Base-by-base conservation (phyloP, 2,329 filamentous ascomycete genomes). In the Achaetomium macrosporum region DNA sequence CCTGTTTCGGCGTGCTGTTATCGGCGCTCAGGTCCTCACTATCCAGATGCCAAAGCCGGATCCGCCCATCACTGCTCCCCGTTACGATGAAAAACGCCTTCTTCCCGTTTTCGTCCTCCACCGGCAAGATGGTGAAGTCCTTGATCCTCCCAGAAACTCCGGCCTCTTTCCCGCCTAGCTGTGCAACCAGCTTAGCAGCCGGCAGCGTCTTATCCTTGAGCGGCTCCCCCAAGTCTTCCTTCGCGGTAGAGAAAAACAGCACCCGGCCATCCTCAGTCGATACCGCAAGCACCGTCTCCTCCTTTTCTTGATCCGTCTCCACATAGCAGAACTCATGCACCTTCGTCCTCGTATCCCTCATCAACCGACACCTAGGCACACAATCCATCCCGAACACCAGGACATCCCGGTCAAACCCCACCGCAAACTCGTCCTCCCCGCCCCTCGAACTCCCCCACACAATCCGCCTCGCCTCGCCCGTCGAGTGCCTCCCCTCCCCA, bases 241-340 rank as follows among this genome's bases (percentile, higher is more conserved):
- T 67, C 44, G 73, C 76, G 2, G 89, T 90, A 36, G 86, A 85
- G 68, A 89, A 95, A 68, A 97, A 89, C 47, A 95, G 65, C 35
- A 97, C 78, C 48, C 88, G 79, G 1, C 93, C 93, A 66, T 97
- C 92, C 67, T 97, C 93, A 0, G 93, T 96, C 1, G 90, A 90
- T 1, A 93, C 76, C 0, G 86, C 84, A 40, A 97, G 70, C 6
- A 91, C 68, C 8, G 68, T 57, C 43, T 59, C 60, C 33, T 83
- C 79, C 19, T 71, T 70, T 45, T 71, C 71, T 6, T 72, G 70
- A 15, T 76, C 73, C 17, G 79, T 65, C 30, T 76, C 67, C 33
- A 96, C 64, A 67, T 96, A 96, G 53, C 75, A 74, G 58, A 96
- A 76, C 64, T 92, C 82, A 66, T 96, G 91, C 20, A 97, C 73